Evolutionary conservation across 352 stramenopile species (phyloP).

Genomic region (Globisporangium mamillatum): DNA sequence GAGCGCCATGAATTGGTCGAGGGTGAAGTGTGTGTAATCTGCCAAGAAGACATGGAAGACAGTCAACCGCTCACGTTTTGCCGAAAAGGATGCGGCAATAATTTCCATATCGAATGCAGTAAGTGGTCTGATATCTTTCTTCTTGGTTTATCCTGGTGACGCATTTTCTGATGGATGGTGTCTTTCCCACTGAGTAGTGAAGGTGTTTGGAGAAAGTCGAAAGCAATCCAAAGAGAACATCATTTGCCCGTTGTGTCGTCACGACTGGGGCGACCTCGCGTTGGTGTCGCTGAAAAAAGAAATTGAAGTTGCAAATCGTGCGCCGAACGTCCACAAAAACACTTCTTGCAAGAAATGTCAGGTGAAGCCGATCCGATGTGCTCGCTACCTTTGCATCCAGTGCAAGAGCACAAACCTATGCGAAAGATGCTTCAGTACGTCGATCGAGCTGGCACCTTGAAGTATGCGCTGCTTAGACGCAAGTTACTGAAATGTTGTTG

Average conservation of each 20-base stretch:
- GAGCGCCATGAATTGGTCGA: constrained; percentile 58
- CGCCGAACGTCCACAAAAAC: constrained; percentile 74
- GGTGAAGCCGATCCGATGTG: constrained; percentile 68
- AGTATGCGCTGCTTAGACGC: background rate
- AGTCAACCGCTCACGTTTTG: constrained; percentile 70
- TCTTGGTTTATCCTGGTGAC: background rate
- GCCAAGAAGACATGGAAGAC: constrained; percentile 76
- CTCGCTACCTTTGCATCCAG: constrained; percentile 78
- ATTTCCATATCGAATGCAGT: constrained; percentile 74
- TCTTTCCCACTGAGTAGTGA: constrained; percentile 38
- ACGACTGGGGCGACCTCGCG: constrained; percentile 72
- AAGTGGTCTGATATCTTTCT: constrained; percentile 12
- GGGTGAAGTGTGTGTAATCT: constrained; percentile 83
- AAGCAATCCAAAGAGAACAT: constrained; percentile 83
- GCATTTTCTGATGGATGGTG: background rate
- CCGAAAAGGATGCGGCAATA: constrained; percentile 72
- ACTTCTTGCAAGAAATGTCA: constrained; percentile 68
- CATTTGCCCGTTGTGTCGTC: constrained; percentile 77
- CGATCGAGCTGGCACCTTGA: background rate
- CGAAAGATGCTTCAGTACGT: constrained; percentile 71
- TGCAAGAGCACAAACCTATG: constrained; percentile 80
- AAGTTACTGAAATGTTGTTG: background rate
- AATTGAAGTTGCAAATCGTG: constrained; percentile 67
- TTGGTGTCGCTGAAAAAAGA: constrained; percentile 66
- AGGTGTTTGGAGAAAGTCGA: constrained; percentile 79